Conservation (phyloP, 2,329 filamentous ascomycete species). For the Talaromyces sp. region DNA sequence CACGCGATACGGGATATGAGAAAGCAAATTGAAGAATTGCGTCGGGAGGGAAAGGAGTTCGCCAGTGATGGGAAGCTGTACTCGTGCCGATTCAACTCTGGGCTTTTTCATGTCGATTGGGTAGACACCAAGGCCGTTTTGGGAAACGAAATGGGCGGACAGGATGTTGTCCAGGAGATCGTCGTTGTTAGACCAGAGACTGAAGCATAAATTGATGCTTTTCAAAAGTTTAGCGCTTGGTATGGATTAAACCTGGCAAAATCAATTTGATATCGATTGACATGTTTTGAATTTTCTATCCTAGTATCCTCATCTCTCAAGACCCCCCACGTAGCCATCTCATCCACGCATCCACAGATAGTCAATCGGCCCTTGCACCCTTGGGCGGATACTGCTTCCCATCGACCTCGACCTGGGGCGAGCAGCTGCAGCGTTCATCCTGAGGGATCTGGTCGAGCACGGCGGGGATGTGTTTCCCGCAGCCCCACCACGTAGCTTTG, state of each 20-base stretch:
- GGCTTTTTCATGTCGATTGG: constrained; percentile 54
- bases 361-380: constrained; percentile 5
- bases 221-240: too few relatives aligned
- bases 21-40: constrained; percentile 32
- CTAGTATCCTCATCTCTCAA: neutral
- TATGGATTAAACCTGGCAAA: neutral
- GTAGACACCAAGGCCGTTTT: constrained; percentile 42
- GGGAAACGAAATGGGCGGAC: constrained; percentile 29
- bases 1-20: constrained; percentile 47
- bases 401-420: constrained; percentile 7
- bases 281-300: neutral
- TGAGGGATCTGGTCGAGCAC: constrained; percentile 9
- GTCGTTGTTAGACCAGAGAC: constrained; percentile 27
- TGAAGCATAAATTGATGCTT: too few relatives aligned
- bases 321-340: neutral
- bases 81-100: constrained; percentile 55
- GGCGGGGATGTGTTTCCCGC: constrained; percentile 9
- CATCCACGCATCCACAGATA: neutral
- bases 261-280: neutral
- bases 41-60: constrained; percentile 11
- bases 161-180: constrained; percentile 30
- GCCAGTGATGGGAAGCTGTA: constrained; percentile 32
- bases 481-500: constrained; percentile 12
- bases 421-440: constrained; percentile 9
- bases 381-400: constrained; percentile 12